Percentiles rank a stretch among this genome's conserved stretches.
Conservation (phyloP, 2,329 filamentous ascomycete genomes). For the Neoascochyta sp. region DNA sequence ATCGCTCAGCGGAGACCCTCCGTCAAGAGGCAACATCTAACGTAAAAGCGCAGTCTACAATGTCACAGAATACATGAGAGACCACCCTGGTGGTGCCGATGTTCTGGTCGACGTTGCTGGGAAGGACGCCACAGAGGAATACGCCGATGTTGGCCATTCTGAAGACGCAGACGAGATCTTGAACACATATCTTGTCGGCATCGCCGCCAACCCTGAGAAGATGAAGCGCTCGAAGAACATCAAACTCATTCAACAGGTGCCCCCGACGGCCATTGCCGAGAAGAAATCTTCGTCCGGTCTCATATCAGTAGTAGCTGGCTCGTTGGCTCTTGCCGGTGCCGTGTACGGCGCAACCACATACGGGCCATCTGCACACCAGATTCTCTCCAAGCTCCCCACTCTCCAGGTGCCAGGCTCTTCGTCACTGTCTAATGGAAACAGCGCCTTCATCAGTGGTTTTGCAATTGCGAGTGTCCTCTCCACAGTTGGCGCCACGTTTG, state of each 20-base stretch:
- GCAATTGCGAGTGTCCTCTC: conserved; percentile 17
- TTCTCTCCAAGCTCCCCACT: conserved; percentile 7
- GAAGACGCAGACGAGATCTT: conserved; percentile 46
- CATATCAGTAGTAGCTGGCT: conserved; percentile 8
- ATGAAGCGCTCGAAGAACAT: conserved; percentile 26
- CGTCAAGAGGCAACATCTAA: background rate
- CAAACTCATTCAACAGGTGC: conserved; percentile 38
- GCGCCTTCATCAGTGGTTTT: conserved; percentile 12
- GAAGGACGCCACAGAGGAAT: conserved; percentile 42
- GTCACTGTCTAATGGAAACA: conserved; percentile 5
- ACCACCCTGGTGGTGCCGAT: conserved; percentile 52
- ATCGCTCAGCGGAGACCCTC: too few species aligned
- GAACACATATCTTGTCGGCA: conserved; percentile 31
- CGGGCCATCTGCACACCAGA: conserved; percentile 6
- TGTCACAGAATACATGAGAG: conserved; percentile 54
- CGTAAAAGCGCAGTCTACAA: conserved; percentile 51
- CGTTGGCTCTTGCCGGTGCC: conserved; percentile 9
- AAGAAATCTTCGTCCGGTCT: conserved; percentile 5
- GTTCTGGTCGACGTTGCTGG: conserved; percentile 42
- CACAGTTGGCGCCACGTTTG: conserved; percentile 11
- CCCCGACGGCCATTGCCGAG: conserved; percentile 1
- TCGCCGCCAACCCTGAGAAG: conserved; percentile 10
- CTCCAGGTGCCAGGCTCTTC: conserved; percentile 1
- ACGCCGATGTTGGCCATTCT: conserved; percentile 46
- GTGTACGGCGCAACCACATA: conserved; percentile 11